phyloP scores from a whole-genome alignment of 257 asterid genomes.

The Fraxinus cuspidata region DNA sequence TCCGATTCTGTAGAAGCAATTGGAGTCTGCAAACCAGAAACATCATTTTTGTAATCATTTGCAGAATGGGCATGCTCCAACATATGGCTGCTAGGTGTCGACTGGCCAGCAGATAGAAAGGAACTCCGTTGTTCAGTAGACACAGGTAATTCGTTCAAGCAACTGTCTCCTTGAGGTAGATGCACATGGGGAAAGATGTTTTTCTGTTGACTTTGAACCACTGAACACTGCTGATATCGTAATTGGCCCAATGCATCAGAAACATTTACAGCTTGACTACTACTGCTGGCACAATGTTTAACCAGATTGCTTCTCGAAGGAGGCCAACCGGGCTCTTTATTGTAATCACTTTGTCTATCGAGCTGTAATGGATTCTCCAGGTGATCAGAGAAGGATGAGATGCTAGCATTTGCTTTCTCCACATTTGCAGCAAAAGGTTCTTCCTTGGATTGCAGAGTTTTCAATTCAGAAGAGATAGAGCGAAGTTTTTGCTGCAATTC shows the following conservation, averaged over 20 bases:
- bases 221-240: conserved; percentile 34
- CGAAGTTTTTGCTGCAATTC: conserved; percentile 83
- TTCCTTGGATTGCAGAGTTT: conserved; percentile 59
- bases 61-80: conserved; percentile 23
- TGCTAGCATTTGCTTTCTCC: conserved; percentile 52
- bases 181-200: conserved; percentile 33
- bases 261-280: conserved; percentile 22
- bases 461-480: conserved; percentile 61
- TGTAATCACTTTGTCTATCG: conserved; percentile 31
- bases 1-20: conserved; percentile 64
- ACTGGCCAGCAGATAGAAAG: conserved; percentile 30
- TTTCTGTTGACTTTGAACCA: conserved; percentile 36
- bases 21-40: conserved; percentile 51
- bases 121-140: conserved; percentile 33
- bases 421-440: conserved; percentile 47
- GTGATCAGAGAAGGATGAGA: conserved; percentile 32
- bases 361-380: conserved; percentile 30
- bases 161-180: conserved; percentile 30
- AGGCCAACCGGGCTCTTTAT: conserved; percentile 30
- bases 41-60: conserved; percentile 45
- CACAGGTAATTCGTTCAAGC: conserved; percentile 32
- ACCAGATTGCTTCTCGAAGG: conserved; percentile 31
- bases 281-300: conserved; percentile 19
- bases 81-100: conserved; percentile 31
- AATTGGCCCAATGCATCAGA: conserved; percentile 28